phyloP scores from a whole-genome alignment of 768 basidiomycete species.

The Leucocoprinus birnbaumii region DNA sequence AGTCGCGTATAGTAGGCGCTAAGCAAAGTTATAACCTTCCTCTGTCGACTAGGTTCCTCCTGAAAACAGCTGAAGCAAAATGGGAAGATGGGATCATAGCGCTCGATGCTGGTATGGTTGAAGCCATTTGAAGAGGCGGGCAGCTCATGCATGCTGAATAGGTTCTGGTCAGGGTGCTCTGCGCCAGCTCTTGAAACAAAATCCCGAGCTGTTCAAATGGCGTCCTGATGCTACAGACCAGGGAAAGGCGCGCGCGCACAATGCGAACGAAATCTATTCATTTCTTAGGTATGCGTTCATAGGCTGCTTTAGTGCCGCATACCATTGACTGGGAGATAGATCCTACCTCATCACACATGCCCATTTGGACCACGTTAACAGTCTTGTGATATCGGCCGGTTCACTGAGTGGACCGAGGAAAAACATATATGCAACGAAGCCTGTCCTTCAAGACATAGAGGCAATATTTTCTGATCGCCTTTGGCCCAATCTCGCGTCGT shows the following conservation, averaged over 20 bases:
- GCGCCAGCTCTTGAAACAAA: constrained; percentile 49
- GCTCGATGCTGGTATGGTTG: constrained; percentile 77
- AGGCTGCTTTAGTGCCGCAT: constrained; percentile 2
- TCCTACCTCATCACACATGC: constrained; percentile 87
- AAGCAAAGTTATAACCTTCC: constrained; percentile 12
- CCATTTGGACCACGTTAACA: constrained; percentile 87
- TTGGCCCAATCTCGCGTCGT: constrained; percentile 85
- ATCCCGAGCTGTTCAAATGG: constrained; percentile 50
- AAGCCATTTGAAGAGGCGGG: neutral
- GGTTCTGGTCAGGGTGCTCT: constrained; percentile 89
- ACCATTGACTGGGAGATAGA: constrained; percentile 32
- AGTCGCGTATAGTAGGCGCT: constrained; percentile 24
- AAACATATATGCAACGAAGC: constrained; percentile 56
- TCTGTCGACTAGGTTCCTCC: constrained; percentile 63
- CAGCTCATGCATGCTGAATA: constrained; percentile 22
- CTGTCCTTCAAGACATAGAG: constrained; percentile 67
- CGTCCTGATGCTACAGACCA: constrained; percentile 22
- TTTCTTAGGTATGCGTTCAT: constrained; percentile 40
- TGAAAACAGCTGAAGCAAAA: constrained; percentile 61
- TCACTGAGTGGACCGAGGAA: constrained; percentile 61
- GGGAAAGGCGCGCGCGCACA: constrained; percentile 22
- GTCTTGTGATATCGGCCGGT: constrained; percentile 82
- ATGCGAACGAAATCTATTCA: constrained; percentile 52
- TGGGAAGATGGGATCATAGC: constrained; percentile 86
- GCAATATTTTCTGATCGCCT: constrained; percentile 72